Conservation (phyloP, 225 moss, liverwort and hornwort species). For the Neckera pumila region DNA sequence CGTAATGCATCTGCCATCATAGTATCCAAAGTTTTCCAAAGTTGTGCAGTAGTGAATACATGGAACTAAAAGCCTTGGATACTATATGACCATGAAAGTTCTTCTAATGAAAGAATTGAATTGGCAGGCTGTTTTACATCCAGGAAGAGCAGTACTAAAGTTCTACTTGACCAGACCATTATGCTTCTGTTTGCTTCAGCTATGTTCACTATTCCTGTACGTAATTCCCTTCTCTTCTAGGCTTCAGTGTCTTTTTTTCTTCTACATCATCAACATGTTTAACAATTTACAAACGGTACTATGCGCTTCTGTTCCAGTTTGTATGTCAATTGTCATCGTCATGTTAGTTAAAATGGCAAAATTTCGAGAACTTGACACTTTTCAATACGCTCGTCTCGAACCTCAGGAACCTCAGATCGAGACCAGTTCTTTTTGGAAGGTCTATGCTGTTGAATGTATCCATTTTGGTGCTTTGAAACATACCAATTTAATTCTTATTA, state of each 20-base stretch:
- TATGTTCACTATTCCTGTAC: conserved; percentile 36
- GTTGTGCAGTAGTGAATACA: too few species aligned
- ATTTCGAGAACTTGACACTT: neutral
- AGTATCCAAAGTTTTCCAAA: neutral
- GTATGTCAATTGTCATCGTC: neutral
- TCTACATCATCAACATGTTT: neutral
- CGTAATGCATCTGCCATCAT: neutral
- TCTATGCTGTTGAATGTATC: neutral
- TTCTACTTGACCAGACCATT: conserved; percentile 18
- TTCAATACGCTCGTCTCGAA: neutral
- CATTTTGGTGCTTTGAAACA: neutral
- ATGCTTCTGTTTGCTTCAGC: conserved; percentile 19
- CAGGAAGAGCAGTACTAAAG: conserved; percentile 12
- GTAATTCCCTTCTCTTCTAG: neutral
- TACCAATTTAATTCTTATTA: neutral
- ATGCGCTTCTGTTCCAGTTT: neutral
- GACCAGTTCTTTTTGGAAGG: neutral
- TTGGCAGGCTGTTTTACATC: conserved; percentile 19
- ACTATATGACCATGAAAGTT: neutral
- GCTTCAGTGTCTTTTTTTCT: neutral
- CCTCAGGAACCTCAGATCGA: neutral
- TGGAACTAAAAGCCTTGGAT: neutral
- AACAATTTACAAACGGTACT: neutral
- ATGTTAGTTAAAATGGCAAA: neutral
- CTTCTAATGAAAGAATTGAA: neutral